These are phyloP conservation scores for Ophiostoma pallidulum DNA, from an alignment of 2,329 filamentous ascomycete species.

Conservation along the genomic window DNA sequence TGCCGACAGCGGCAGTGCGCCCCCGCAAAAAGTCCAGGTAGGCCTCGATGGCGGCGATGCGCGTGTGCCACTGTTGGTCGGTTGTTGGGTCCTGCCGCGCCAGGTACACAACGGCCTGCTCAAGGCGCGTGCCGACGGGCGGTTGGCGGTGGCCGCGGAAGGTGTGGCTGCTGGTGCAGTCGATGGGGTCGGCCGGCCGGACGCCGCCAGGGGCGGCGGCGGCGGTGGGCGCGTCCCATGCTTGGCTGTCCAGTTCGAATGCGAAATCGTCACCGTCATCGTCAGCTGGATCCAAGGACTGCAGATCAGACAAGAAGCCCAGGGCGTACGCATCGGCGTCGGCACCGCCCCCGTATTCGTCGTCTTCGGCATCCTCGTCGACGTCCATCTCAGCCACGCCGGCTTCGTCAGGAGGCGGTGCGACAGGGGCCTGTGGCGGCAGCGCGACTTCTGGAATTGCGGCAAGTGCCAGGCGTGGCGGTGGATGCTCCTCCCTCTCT, in stretches of 20 bases:
- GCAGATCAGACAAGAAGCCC: no score
- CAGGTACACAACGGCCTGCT: slow-evolving; percentile 35
- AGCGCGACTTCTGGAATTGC: no score
- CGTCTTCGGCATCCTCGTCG: neutral
- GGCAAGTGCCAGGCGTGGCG: no score
- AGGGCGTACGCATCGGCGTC: neutral
- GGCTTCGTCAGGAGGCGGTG: no score
- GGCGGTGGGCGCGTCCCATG: no score
- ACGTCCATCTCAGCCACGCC: neutral
- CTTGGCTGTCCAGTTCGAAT: no score
- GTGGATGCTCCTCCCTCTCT: no score
- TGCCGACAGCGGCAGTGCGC: no score
- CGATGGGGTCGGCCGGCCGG: neutral
- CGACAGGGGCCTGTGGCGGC: no score
- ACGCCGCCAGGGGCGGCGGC: no score
- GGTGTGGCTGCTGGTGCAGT: slow-evolving; percentile 6
- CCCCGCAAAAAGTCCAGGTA: slow-evolving; percentile 30
- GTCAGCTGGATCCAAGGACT: no score
- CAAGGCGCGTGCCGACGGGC: slow-evolving; percentile 24
- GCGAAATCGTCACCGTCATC: no score
- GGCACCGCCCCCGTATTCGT: neutral
- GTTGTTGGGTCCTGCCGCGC: slow-evolving; percentile 38
- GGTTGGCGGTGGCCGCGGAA: slow-evolving; percentile 21
- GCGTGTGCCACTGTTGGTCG: slow-evolving; percentile 30
- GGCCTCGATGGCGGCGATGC: slow-evolving; percentile 27